phyloP scores from a whole-genome alignment of 257 asterid genomes.

The Echites panduratus region DNA sequence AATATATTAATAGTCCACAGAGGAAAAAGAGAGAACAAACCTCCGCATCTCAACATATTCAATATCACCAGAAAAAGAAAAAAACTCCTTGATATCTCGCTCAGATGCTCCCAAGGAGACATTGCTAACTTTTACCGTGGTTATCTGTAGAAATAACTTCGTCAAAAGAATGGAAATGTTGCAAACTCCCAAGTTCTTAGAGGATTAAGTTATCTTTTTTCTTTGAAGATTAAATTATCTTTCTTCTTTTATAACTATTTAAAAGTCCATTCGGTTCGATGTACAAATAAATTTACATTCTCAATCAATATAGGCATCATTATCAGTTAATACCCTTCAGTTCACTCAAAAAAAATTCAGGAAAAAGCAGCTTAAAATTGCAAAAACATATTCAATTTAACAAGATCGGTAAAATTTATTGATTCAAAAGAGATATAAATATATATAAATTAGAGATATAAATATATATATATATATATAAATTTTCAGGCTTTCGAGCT shows the following conservation, averaged over 20 bases:
- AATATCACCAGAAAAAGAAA: conserved; percentile 91
- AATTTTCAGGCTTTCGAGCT: background rate
- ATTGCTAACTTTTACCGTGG: conserved; percentile 82
- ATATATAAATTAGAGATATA: background rate
- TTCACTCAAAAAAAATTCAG: background rate
- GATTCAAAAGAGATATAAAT: background rate
- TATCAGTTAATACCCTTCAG: too few relatives aligned
- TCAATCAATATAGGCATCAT: background rate
- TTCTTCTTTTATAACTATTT: background rate
- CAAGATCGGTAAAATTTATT: background rate
- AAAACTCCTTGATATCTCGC: conserved; percentile 79
- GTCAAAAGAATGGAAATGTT: conserved; percentile 1
- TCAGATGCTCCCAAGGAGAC: conserved; percentile 83
- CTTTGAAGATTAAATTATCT: too few relatives aligned
- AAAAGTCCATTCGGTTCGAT: background rate
- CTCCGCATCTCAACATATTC: conserved; percentile 87
- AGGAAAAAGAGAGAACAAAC: conserved; percentile 31
- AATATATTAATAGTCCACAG: background rate
- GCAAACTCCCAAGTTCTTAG: background rate
- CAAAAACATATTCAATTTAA: background rate
- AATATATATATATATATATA: background rate
- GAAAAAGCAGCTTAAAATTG: background rate
- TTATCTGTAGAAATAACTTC: conserved; percentile 35
- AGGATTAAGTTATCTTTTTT: background rate
- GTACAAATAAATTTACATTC: background rate